phyloP scores from a whole-genome alignment of 2,329 filamentous ascomycete species.

The Fusarium beomiforme region DNA sequence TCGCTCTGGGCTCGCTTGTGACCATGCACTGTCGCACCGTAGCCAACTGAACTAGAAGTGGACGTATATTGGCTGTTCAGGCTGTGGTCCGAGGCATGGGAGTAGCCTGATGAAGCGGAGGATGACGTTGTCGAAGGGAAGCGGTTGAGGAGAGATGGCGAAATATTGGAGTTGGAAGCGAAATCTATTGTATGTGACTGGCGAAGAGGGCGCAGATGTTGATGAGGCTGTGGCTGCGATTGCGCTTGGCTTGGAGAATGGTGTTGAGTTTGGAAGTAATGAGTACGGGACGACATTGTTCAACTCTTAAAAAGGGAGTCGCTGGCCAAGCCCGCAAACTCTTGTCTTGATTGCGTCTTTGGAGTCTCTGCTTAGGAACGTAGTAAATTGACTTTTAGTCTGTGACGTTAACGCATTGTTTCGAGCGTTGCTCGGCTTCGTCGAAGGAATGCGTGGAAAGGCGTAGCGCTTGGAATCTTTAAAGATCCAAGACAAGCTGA shows the following conservation, averaged over 20 bases:
- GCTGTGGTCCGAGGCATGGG: slow-evolving; percentile 68
- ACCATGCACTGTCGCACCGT: slow-evolving; percentile 54
- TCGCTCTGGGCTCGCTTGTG: slow-evolving; percentile 84
- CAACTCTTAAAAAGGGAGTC: slow-evolving; percentile 33
- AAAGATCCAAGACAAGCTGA: slow-evolving; percentile 39
- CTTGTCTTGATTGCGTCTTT: slow-evolving; percentile 20
- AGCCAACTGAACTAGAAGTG: slow-evolving; percentile 66
- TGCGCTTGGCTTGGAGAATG: slow-evolving; percentile 29
- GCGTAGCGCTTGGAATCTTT: slow-evolving; percentile 28
- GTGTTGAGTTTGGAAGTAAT: slow-evolving; percentile 51
- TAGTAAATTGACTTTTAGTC: slow-evolving; percentile 33
- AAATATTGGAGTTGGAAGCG: slow-evolving; percentile 53
- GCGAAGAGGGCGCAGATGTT: slow-evolving; percentile 53
- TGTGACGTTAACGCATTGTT: slow-evolving; percentile 47
- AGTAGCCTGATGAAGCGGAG: slow-evolving; percentile 75
- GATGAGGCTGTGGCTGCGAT: slow-evolving; percentile 27
- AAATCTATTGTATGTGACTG: slow-evolving; percentile 64
- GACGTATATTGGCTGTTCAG: slow-evolving; percentile 72
- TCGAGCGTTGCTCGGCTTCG: slow-evolving; percentile 38
- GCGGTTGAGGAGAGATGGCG: slow-evolving; percentile 57
- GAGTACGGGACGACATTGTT: slow-evolving; percentile 66
- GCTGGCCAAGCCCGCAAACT: slow-evolving; percentile 33
- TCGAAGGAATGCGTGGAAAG: slow-evolving; percentile 32
- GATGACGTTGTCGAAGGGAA: slow-evolving; percentile 78
- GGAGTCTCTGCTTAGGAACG: slow-evolving; percentile 24